Evolutionary conservation across 2,329 filamentous ascomycete species (phyloP), one percentile per base, ranked within the genome.

Genomic region (Thielaviopsis cerberus): DNA sequence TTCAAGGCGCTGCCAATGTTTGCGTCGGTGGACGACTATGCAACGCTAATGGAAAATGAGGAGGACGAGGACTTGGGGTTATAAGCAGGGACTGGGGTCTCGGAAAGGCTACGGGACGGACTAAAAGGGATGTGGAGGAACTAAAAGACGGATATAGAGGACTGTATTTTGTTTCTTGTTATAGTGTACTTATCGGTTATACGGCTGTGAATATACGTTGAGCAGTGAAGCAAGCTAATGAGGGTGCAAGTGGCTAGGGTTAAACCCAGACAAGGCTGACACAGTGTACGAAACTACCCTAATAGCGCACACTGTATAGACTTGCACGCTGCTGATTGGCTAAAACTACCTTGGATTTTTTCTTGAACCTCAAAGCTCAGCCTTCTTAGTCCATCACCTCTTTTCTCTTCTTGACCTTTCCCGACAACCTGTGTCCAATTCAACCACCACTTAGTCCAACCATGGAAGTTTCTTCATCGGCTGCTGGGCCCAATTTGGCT

Each of bases 21-120:
- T 73, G 92, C 94, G 22, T 94, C 88, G 30, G 85, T 79, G 30
- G 92, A 97, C 57, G 92, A 97, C 68, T 98, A 97, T 70, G 91
- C 89, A 17, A 86, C 85, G 65, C 77, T 95, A 72, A 71, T 95
- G 68, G 86, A 76, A 3, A 78, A 81, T 62, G 87, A 92, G 55
- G 81, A 82, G 62, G 82, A 82, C 20, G 71, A 71, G 55, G 59
- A 61, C 50, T 25, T 61, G 25, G 59, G 59, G 4, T 22, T 58
- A 24, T 61, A 53, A 57, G 57, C 51, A 37, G 17, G 53, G 23
- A 24, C 17, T 8, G 7, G 13, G 17, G 34, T 13, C 34, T 11
- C 11, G 27, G 27, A 5, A 34, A 4, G 2, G 15, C 27, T 30
- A 5, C 27, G 27, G 11, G 27, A 6, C 6, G 11, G 27, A 30